Base-by-base conservation (phyloP, 176 grass and related monocot species). In the Melocanna baccifera region DNA sequence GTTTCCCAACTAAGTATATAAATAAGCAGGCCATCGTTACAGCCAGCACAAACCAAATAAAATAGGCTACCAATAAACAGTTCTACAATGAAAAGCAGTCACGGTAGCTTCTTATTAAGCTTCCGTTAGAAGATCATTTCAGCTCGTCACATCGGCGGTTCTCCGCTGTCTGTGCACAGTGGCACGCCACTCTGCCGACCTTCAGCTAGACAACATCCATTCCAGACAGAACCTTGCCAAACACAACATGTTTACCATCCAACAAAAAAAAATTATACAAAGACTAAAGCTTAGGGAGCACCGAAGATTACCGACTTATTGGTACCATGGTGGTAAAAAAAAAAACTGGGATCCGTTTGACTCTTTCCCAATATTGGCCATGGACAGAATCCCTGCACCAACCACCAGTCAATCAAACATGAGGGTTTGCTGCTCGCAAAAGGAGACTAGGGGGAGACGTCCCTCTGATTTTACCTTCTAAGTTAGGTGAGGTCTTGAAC, bases 281-380 rank as follows among this genome's bases (percentile, higher is more conserved):
- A 53, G 18, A 20, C 16, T 53, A 18, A 19, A 2, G 51, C 51
- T 53, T 2, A 11, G 22, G 9, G 22, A 19, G 1, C 3, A 51
- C 15, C 16, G 64, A 47, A 46, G 28, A 56, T 77, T 94, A 99
- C 93, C 93, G 95, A 81, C 83, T 94, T 94, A 14, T 91, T 96
- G 32, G 32, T 34, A 34, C 32, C 32, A 3, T 34, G 56, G n/a
- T 96, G 86, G 96, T 94, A 78, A 99, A 99, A 70, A 99, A 78
- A 99, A 99, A 70, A 99, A 99, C 46, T 99, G 96, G 50, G 93
- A 96, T 73, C 96, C 96, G 0, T 99, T 96, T 20, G 96, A 91
- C 45, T 99, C 88, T 71, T 18, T 76, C 28, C 93, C 96, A 13
- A 91, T 77, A 91, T 99, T 99, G 76, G 96, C 96, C 96, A 99